phyloP scores from a whole-genome alignment of 352 stramenopile species.

The Pythium phragmitis region DNA sequence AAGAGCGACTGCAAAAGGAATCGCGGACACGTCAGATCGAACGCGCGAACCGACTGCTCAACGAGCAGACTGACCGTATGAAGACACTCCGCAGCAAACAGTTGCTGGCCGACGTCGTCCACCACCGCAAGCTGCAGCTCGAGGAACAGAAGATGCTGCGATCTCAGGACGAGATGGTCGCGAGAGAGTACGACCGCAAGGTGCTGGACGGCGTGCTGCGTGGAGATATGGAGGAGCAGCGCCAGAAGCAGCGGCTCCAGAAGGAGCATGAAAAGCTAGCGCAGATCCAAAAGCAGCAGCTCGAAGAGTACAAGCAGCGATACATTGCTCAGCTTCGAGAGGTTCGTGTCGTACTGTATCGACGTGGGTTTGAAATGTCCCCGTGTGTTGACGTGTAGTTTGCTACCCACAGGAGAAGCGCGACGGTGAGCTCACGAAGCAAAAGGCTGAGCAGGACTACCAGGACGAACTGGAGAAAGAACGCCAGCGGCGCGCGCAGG shows the following conservation, averaged over 20 bases:
- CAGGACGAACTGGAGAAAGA: conserved; percentile 60
- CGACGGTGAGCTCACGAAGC: conserved; percentile 62
- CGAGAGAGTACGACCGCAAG: conserved; percentile 43
- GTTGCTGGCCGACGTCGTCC: conserved; percentile 81
- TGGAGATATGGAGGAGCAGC: conserved; percentile 52
- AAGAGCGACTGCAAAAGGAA: conserved; percentile 70
- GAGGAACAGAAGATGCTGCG: conserved; percentile 67
- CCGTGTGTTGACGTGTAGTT: too few relatives aligned
- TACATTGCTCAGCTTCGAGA: conserved; percentile 74
- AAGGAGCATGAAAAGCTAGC: conserved; percentile 54
- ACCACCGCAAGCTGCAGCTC: conserved; percentile 82
- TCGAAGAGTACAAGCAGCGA: conserved; percentile 82
- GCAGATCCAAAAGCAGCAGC: conserved; percentile 65
- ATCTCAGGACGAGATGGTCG: conserved; percentile 47
- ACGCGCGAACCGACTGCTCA: conserved; percentile 81
- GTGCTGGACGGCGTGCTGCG: conserved; percentile 50
- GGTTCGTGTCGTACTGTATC: conserved; percentile 24
- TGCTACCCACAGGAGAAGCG: conserved; percentile 46
- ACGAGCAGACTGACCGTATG: conserved; percentile 92
- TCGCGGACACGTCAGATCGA: conserved; percentile 82
- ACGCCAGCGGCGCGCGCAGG: conserved; percentile 34
- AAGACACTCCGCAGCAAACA: conserved; percentile 89
- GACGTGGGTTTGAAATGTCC: neutral
- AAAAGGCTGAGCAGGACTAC: conserved; percentile 57
- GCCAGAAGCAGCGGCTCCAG: conserved; percentile 40